phyloP scores from a whole-genome alignment of 495 filamentous ascomycete genomes.

The Barbatosphaeria neglecta region DNA sequence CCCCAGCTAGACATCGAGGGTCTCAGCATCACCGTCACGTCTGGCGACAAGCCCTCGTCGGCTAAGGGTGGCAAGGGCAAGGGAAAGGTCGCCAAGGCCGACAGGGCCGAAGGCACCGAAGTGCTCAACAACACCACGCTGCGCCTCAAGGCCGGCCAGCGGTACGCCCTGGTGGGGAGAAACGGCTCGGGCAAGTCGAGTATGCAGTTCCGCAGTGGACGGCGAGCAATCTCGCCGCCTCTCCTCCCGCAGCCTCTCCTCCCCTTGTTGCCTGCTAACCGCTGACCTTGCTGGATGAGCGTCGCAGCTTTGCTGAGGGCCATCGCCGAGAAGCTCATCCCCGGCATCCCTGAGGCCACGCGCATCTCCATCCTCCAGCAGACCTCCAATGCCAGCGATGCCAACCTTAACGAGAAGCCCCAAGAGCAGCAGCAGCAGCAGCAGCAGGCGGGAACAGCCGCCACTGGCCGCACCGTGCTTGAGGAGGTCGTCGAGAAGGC shows the following conservation, averaged over 20 bases:
- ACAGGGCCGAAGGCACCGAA: constrained; percentile 45
- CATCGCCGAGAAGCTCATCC: constrained; percentile 66
- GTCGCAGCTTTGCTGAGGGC: constrained; percentile 54
- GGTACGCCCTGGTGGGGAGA: constrained; percentile 63
- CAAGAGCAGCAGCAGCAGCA: not conserved
- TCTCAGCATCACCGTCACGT: constrained; percentile 49
- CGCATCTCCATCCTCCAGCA: constrained; percentile 64
- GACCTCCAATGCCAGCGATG: constrained; percentile 35
- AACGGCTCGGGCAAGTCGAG: constrained; percentile 79
- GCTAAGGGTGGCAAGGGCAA: constrained; percentile 33
- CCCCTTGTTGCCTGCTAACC: not conserved
- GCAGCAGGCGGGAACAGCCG: constrained; percentile 1
- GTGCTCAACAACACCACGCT: constrained; percentile 57
- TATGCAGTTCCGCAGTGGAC: constrained; percentile 27
- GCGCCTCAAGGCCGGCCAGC: constrained; percentile 53
- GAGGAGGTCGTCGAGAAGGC: constrained; percentile 59
- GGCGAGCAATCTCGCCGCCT: not conserved
- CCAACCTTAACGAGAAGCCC: constrained; percentile 12
- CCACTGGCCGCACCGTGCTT: constrained; percentile 44
- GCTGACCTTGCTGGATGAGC: not conserved
- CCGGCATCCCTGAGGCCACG: constrained; percentile 59
- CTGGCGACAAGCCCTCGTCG: constrained; percentile 12
- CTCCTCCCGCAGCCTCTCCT: not conserved
- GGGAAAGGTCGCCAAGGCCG: constrained; percentile 34
- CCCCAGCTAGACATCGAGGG: constrained; percentile 55